These are phyloP conservation scores for Chytriomyces sp. DNA, from an alignment of 192 early-diverging fungal genomes.

Conservation along the genomic window DNA sequence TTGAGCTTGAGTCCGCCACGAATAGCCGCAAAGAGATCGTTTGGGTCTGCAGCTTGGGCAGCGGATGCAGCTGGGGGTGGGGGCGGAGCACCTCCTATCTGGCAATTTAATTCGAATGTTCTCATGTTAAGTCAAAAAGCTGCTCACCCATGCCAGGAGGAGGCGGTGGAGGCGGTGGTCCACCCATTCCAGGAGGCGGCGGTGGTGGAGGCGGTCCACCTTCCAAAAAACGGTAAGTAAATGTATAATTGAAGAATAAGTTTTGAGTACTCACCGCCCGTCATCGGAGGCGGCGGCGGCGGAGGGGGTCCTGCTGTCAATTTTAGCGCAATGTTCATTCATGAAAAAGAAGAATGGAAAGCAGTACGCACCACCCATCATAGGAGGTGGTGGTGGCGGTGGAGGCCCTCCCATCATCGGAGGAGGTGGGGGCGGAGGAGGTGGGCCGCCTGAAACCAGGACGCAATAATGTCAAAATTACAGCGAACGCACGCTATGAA, in stretches of 20 bases:
- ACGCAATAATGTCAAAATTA: not conserved
- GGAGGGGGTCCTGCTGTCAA: constrained; percentile 30
- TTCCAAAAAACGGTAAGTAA: constrained; percentile 6
- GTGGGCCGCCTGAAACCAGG: not conserved
- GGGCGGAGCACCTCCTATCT: constrained; percentile 26
- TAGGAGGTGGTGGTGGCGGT: constrained; percentile 19
- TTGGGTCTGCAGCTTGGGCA: not conserved
- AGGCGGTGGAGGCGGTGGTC: constrained; percentile 32
- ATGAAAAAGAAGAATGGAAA: constrained; percentile 23
- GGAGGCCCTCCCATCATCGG: not conserved
- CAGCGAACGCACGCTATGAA: not conserved
- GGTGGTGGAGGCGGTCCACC: constrained; percentile 18
- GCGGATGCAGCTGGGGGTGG: constrained; percentile 9
- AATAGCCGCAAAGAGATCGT: not conserved
- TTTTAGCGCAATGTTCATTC: not conserved
- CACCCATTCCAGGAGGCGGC: constrained; percentile 6
- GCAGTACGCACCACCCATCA: constrained; percentile 2
- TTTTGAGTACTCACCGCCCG: not conserved
- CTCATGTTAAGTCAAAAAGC: constrained; percentile 13
- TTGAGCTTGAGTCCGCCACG: constrained; percentile 28
- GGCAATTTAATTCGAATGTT: constrained; percentile 14
- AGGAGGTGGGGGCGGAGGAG: constrained; percentile 4
- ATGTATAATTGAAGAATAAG: constrained; percentile 1
- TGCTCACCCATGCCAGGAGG: constrained; percentile 23
- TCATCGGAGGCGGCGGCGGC: constrained; percentile 31